Evolutionary conservation across 2,329 filamentous ascomycete genomes (phyloP).

Genomic region (Colletotrichum eleusines): DNA sequence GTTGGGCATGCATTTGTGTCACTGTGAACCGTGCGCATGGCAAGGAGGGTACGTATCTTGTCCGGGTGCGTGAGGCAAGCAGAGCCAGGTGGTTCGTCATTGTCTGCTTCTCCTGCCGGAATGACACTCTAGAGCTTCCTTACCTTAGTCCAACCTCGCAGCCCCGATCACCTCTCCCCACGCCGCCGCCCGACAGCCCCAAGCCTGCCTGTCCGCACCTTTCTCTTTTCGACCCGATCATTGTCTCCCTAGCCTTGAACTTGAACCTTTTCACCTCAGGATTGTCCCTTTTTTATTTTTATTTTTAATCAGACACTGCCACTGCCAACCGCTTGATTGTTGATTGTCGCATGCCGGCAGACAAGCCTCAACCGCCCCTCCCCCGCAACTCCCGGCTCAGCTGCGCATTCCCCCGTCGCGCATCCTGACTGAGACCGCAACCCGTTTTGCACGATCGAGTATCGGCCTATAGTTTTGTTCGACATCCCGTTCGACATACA

Average conservation of each 20-base stretch:
- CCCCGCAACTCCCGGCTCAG: constrained; percentile 39
- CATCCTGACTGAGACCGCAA: constrained; percentile 36
- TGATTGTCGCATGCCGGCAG: constrained; percentile 20
- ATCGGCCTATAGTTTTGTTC: constrained; percentile 32
- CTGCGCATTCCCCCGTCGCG: constrained; percentile 37
- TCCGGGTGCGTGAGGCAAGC: constrained; percentile 25
- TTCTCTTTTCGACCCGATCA: constrained; percentile 17
- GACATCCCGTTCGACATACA: not conserved
- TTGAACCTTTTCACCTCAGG: constrained; percentile 1
- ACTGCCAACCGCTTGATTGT: constrained; percentile 6
- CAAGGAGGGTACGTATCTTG: constrained; percentile 9
- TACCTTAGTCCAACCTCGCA: constrained; percentile 39
- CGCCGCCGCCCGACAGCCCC: constrained; percentile 22
- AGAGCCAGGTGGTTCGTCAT: constrained; percentile 39
- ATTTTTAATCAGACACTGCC: not conserved
- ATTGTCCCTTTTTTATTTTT: not conserved
- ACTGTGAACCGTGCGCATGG: constrained; percentile 28
- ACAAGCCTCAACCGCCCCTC: constrained; percentile 31
- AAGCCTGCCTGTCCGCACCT: constrained; percentile 23
- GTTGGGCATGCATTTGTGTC: constrained; percentile 26
- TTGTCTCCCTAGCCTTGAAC: not conserved
- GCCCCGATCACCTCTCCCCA: constrained; percentile 34
- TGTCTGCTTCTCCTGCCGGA: constrained; percentile 35
- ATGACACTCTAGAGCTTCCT: constrained; percentile 38
- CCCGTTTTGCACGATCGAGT: constrained; percentile 28